Base-by-base conservation (phyloP, 2,329 filamentous ascomycete species). In the Colletotrichum spaethianum region DNA sequence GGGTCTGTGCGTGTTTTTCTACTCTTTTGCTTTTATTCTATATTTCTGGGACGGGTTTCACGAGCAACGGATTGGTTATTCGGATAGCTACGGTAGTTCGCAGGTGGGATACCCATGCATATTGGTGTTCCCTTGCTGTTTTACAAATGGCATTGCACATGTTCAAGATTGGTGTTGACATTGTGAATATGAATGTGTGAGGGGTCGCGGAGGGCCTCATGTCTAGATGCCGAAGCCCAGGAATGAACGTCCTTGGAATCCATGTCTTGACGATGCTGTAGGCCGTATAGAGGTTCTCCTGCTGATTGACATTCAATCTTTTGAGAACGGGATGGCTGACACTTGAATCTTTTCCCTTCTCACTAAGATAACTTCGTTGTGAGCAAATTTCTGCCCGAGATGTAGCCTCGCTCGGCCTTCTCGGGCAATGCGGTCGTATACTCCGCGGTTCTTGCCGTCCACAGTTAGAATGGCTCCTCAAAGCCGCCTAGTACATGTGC, bases 21-120 rank as follows among this genome's bases (percentile, higher is more conserved):
- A 20, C 23, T 56, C 23, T 53, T 52, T 16, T 56, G 46, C 48
- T 53, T 52, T 40, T 60, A 28, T 46, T 18, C 57, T 36, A 57
- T 42, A 40, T 63, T 53, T 63, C 59, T 66, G 61, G 70, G 64
- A 62, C 64, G 70, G 70, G 53, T 74, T 70, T 66, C 38, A 74
- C 72, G 72, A 74, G 64, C 61, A 69, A 64, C n/a, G 72, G 72
- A 48, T 72, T 44, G 50, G 63, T 65, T 61, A 70, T 73, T 69
- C 68, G 72, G 70, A 70, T 73, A 65, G 63, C 64, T 73, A 62
- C 56, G 64, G 52, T 65, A 70, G 70, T 44, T 73, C 64, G 68
- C 72, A 66, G 61, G 38, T 70, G 70, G 72, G 56, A 74, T 66
- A 73, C 65, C 60, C 57, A 67, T 61, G 46, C 48, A 56, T 67